Conservation (phyloP, 805 yeast genomes). For the Starmerella ratchasimensis region DNA sequence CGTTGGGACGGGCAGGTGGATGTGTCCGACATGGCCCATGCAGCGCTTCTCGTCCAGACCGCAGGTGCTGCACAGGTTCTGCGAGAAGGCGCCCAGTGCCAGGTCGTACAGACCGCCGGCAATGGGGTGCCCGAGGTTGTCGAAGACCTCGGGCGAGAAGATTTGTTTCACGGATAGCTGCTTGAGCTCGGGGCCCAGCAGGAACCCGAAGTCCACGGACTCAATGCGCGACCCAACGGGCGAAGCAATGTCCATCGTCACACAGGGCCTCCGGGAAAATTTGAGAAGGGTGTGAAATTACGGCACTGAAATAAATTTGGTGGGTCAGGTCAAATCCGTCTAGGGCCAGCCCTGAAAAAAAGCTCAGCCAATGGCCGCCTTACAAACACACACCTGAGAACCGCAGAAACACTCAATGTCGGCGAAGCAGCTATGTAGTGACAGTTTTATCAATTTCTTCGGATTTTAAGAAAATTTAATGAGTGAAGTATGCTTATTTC, state of each 20-base stretch:
- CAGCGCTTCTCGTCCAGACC: slow-evolving; percentile 88
- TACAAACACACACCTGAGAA: too few species aligned
- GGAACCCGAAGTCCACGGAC: slow-evolving; percentile 82
- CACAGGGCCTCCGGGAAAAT: not conserved
- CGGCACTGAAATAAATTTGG: not conserved
- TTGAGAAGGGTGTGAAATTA: not conserved
- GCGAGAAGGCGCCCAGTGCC: slow-evolving; percentile 85
- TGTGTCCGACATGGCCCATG: slow-evolving; percentile 98
- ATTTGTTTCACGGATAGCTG: slow-evolving; percentile 86
- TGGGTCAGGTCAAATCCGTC: too few species aligned
- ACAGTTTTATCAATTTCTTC: too few species aligned
- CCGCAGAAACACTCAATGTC: too few species aligned
- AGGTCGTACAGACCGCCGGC: slow-evolving; percentile 88
- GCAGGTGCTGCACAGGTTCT: slow-evolving; percentile 86
- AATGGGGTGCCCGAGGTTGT: slow-evolving; percentile 90
- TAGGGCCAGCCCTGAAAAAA: too few species aligned
- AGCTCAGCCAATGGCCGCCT: too few species aligned
- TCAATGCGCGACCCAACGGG: slow-evolving; percentile 92
- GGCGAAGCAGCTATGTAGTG: too few species aligned
- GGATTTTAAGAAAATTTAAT: too few species aligned
- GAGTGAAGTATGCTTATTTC: too few species aligned
- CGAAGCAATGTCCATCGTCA: slow-evolving; percentile 82
- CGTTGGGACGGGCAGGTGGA: slow-evolving; percentile 89
- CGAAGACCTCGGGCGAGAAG: slow-evolving; percentile 90
- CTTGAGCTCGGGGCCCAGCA: slow-evolving; percentile 70